A percentile compares a stretch with the other conserved stretches of the same genome.
Evolutionary conservation across 2,329 filamentous ascomycete species (phyloP).

Genomic region (Coniella lustricola): DNA sequence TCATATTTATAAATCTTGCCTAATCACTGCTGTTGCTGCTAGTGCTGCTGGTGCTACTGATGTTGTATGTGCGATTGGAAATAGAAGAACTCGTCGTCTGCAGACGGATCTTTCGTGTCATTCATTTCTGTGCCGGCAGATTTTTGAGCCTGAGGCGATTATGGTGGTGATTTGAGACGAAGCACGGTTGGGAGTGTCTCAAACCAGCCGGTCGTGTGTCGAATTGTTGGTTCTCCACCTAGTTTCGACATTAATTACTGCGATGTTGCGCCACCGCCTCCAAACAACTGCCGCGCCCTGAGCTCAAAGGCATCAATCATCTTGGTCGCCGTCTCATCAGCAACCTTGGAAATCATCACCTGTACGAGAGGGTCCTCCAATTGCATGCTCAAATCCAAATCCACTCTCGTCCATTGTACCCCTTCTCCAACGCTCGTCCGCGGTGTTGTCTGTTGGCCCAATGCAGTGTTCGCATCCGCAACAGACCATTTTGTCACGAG

Average conservation of each 20-base stretch:
- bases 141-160: no score
- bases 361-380: slow-evolving; percentile 88
- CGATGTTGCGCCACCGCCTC: slow-evolving; percentile 12
- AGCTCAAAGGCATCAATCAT: slow-evolving; percentile 95
- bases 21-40: no score
- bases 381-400: slow-evolving; percentile 69
- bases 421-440: slow-evolving; percentile 19
- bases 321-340: slow-evolving; percentile 72
- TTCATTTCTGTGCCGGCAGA: no score
- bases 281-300: slow-evolving; percentile 57
- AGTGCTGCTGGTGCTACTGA: no score
- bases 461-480: slow-evolving; percentile 27
- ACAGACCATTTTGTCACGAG: slow-evolving; percentile 66
- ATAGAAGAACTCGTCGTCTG: no score
- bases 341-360: slow-evolving; percentile 71
- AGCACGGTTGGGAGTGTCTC: no score
- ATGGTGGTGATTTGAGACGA: no score
- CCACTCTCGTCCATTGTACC: slow-evolving; percentile 60
- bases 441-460: slow-evolving; percentile 25
- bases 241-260: background rate
- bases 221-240: no score
- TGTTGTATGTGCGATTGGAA: no score
- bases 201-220: no score
- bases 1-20: no score
- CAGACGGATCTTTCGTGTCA: no score